A percentile compares a stretch with the other conserved stretches of the same genome.
These are phyloP conservation scores for Aegle marmelos DNA, from an alignment of 345 rosid species.

Conservation along the genomic window DNA sequence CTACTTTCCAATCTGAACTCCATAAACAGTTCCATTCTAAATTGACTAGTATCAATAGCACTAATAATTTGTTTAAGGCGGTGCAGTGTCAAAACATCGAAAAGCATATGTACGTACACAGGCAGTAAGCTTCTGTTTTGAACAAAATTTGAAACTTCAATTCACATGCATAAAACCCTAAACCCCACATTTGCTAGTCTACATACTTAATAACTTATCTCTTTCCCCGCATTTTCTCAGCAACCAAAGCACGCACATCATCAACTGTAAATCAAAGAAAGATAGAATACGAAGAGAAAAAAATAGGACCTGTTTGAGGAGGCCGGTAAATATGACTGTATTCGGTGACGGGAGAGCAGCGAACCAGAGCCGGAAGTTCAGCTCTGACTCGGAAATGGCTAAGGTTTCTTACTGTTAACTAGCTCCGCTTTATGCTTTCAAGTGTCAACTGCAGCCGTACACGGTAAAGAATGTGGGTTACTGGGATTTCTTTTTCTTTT, in stretches of 20 bases:
- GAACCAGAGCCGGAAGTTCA: neutral
- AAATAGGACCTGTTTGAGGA: neutral
- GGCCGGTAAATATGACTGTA: neutral
- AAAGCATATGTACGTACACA: neutral
- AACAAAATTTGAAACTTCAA: neutral
- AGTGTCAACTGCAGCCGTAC: neutral
- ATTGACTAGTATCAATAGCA: neutral
- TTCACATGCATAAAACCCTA: neutral
- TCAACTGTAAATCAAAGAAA: neutral
- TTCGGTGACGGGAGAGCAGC: neutral
- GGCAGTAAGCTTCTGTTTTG: neutral
- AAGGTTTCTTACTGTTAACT: neutral
- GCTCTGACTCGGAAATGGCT: neutral
- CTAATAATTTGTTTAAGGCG: neutral
- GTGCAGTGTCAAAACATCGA: neutral
- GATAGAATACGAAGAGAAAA: neutral
- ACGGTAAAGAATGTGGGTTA: neutral
- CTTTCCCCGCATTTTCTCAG: neutral
- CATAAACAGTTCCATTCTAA: neutral
- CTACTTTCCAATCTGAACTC: neutral
- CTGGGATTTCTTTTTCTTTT: neutral
- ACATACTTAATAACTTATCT: too few species aligned
- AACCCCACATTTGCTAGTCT: neutral
- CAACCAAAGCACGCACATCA: neutral
- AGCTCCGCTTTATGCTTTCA: neutral